Conservation (phyloP, 2,329 filamentous ascomycete genomes). For the Colletotrichum melonis region DNA sequence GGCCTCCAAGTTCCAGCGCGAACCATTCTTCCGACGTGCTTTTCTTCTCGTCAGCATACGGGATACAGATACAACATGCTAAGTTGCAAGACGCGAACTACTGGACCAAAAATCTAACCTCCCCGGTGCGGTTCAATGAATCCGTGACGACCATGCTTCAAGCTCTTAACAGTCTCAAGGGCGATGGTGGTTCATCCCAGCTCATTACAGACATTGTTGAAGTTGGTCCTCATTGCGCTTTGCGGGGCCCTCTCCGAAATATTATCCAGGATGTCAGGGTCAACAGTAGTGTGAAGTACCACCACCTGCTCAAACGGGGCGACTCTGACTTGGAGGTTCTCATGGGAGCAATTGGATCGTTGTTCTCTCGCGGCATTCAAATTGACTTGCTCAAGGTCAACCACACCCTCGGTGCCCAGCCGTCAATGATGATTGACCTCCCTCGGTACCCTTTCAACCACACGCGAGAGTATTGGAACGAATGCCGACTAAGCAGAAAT, state of each 20-base stretch:
- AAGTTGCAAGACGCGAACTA: background rate
- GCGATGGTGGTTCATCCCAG: background rate
- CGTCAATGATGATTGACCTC: constrained; percentile 29
- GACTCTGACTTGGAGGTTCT: background rate
- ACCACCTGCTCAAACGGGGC: background rate
- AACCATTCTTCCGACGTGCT: constrained; percentile 44
- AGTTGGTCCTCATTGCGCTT: constrained; percentile 21
- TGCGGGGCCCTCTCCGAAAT: constrained; percentile 17
- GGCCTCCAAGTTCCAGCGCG: background rate
- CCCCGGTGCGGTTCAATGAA: constrained; percentile 7
- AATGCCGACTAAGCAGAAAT: constrained; percentile 23
- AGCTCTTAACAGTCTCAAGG: constrained; percentile 39
- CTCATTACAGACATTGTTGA: constrained; percentile 7
- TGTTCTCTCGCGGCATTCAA: background rate
- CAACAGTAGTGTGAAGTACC: constrained; percentile 40
- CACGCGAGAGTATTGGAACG: constrained; percentile 20
- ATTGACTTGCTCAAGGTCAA: constrained; percentile 40
- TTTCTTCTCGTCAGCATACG: constrained; percentile 12
- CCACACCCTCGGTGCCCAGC: constrained; percentile 47
- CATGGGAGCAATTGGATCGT: background rate
- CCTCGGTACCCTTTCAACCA: constrained; percentile 36
- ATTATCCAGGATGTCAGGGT: constrained; percentile 32
- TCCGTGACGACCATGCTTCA: background rate
- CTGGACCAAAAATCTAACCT: constrained; percentile 13
- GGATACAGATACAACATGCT: background rate